A percentile compares a stretch with the other conserved stretches of the same genome.
Evolutionary conservation across 2,329 filamentous ascomycete genomes (phyloP).

Genomic region (Cladosporium colombiae): DNA sequence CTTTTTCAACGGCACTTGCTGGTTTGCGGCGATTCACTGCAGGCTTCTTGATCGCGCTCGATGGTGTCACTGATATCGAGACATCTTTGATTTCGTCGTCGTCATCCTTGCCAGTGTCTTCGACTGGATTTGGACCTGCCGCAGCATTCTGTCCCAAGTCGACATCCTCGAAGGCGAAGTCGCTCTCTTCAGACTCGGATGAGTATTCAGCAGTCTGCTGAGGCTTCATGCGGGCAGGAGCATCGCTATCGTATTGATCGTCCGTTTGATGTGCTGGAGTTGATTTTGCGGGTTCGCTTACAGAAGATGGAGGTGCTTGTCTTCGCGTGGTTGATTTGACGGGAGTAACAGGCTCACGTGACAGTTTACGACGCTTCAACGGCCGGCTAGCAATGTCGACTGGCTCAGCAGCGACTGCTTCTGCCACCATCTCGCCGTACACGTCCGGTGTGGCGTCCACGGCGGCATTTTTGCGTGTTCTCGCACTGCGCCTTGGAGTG

Average conservation of each 20-base stretch:
- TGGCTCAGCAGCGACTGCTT: slow-evolving; percentile 25
- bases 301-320: not conserved
- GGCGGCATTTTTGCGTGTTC: slow-evolving; percentile 17
- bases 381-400: slow-evolving; percentile 26
- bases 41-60: slow-evolving; percentile 21
- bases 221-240: not conserved
- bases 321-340: not conserved
- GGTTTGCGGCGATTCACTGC: slow-evolving; percentile 47
- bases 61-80: slow-evolving; percentile 43
- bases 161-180: slow-evolving; percentile 66
- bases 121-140: slow-evolving; percentile 18
- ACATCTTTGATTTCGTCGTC: slow-evolving; percentile 40
- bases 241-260: not conserved
- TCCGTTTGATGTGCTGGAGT: not conserved
- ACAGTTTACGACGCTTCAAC: slow-evolving; percentile 32
- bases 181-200: slow-evolving; percentile 54
- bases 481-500: slow-evolving; percentile 21
- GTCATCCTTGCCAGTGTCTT: slow-evolving; percentile 22
- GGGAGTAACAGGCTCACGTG: slow-evolving; percentile 6
- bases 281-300: not conserved
- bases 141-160: slow-evolving; percentile 43
- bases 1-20: slow-evolving; percentile 58
- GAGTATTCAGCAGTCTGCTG: slow-evolving; percentile 35
- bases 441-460: slow-evolving; percentile 25
- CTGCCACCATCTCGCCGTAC: slow-evolving; percentile 35